Base-by-base conservation (phyloP, 768 basidiomycete species). In the button mushroom (Agaricus bisporus) region DNA sequence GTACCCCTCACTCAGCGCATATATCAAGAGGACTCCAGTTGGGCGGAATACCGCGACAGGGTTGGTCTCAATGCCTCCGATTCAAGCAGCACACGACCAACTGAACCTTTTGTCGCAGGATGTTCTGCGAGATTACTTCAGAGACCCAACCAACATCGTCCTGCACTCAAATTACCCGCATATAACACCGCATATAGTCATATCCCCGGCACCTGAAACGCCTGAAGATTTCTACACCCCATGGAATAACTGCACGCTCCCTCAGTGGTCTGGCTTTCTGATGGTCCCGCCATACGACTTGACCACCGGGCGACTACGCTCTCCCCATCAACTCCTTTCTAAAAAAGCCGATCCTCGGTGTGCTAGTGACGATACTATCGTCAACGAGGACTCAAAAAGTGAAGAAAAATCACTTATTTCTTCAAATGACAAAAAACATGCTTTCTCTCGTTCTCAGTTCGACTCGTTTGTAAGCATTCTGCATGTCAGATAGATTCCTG, bases 131-230 rank as follows among this genome's bases (percentile, higher is more conserved):
- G 44, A 48, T 14, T 67, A 65, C 58, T 64, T 63, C 32, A 51
- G 54, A 32, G 57, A 61, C 25, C 63, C 60, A 12, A 60, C 63
- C 11, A 74, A 74, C 54, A 64, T 80, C 11, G 70, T 80, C 20
- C 54, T 80, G 11, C 76, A 79, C 51, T 80, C 78, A 20, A 51
- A 61, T 17, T 50, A 51, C 51, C 76, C 77, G 5, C 56, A 71
- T 6, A 37, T 66, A 5, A 62, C 70, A 0, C 81, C 81, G 0
- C 78, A 79, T 62, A 77, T 83, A 50, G 77, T 80, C 47, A 73
- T 82, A 42, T 76, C 78, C n/a, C 72, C 74, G 37, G 71, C 74
- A 48, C 64, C 69, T 51, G 70, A 75, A 41, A 59, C 56, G 2
- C 64, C 65, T 58, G 66, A 72, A 32, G 73, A 73, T 51, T 63